Evolutionary conservation across 202 grass and related monocot species (phyloP), one percentile per base, ranked within the genome.

Genomic region (Digitaria exilis): DNA sequence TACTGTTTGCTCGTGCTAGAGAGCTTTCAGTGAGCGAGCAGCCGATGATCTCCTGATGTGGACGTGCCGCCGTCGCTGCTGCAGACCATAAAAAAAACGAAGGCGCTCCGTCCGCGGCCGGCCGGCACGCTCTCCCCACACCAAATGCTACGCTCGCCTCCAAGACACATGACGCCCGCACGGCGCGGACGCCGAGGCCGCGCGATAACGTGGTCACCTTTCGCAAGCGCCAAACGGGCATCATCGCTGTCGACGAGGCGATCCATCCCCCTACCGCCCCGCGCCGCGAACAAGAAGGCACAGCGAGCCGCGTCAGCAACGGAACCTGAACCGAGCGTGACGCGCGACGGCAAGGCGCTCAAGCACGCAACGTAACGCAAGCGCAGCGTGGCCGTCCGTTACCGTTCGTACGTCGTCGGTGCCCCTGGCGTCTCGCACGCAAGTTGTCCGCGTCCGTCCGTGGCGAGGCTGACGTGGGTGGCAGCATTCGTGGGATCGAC

Each of bases 141-240:
- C 22, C 63, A 39, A 34, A 41, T n/a, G n/a, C n/a, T n/a, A n/a
- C n/a, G n/a, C n/a, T n/a, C 34, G 63, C 3, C 31, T 65, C 62
- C 62, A 37, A 65, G 17, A 7, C 16, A 1, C 76, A 2, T 2
- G 43, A 21, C 19, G 8, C 4, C n/a, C 54, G 73, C n/a, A 18
- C 44, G 39, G 45, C 62, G 30, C 61, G 62, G 63, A 35, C 50
- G 50, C 26, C 78, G 16, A 50, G 78, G 50, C 39, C 78, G 24
- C 30, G 78, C 7, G 77, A 42, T 44, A 81, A 70, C 78, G 65
- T 69, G 50, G 37, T 25, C 66, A 25, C 79, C 4, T 2, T 32
- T 24, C 51, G 66, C 54, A 48, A 62, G 54, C 54, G 66, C 55
- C 80, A 49, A 46, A 61, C 39, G 2, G 54, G 12, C 78, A 12